Evolutionary conservation across 805 yeast species (phyloP), one percentile per base, ranked within the genome.

Genomic region (Kodamaea jinghongensis): DNA sequence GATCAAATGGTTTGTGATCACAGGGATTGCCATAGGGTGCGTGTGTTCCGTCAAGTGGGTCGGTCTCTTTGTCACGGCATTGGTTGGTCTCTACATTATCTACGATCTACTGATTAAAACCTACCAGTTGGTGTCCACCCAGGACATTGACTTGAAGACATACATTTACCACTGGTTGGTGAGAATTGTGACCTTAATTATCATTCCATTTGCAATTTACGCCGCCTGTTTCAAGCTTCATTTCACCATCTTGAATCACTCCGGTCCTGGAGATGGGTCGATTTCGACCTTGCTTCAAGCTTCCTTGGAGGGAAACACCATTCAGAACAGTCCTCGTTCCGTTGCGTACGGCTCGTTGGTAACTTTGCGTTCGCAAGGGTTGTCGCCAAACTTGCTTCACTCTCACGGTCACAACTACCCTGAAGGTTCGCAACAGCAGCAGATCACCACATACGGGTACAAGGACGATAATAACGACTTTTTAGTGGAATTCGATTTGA

Each of bases 391-490:
- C 38, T 72, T 87, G 47, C 66, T 93, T 46, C 99, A 93, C 59
- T 91, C 98, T 0, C 99, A 93, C 58, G 70, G 73, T 12, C 95
- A 86, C 58, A 61, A 74, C 9, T 93, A 82, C 58, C 99, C 99
- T 11, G 88, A 80, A 48, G 98, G 98, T 3, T 86, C 96, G 2
- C 75, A 76, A 46, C 98, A 93, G 65, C 97, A 90, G 61, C 99
- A 93, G 63, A 74, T 93, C 36, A 93, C 99, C 17, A 86, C 93
- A 5, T 93, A 93, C 60, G 86, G 90, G 13, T 88, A 81, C 62
- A 87, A 87, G 58, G 98, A 93, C 61, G 99, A 93, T 61, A 98
- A 93, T 58, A 93, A 93, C 56, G 98, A 93, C 62, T 81, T 96
- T 14, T 80, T 77, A 49, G 88, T 93, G 66, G 98, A 98, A 3